These are phyloP conservation scores for Plenodomus tracheiphilus DNA, from an alignment of 2,329 filamentous ascomycete genomes.

Conservation along the genomic window DNA sequence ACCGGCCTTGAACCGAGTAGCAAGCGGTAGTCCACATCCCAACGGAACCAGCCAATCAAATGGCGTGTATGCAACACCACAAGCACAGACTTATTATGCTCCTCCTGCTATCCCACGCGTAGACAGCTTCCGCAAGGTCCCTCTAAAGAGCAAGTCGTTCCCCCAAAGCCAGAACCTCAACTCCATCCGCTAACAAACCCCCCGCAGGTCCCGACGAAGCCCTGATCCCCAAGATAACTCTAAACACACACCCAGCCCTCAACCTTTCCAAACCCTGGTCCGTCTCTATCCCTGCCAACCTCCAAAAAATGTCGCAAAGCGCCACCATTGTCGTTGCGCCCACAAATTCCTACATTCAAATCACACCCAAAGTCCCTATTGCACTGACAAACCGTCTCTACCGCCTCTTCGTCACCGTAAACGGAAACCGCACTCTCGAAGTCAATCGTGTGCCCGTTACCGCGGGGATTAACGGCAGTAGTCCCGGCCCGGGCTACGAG, in stretches of 20 bases:
- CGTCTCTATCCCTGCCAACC: conserved; percentile 67
- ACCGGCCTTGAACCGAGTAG: conserved; percentile 39
- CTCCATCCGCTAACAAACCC: conserved; percentile 18
- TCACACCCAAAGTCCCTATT: conserved; percentile 67
- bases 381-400: conserved; percentile 70
- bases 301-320: conserved; percentile 69
- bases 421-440: conserved; percentile 65
- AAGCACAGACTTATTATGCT: conserved; percentile 32
- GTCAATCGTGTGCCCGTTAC: conserved; percentile 58
- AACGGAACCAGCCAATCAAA: conserved; percentile 32
- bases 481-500: conserved; percentile 26
- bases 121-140: conserved; percentile 36
- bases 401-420: conserved; percentile 74
- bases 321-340: conserved; percentile 71
- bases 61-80: conserved; percentile 34
- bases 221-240: conserved; percentile 66
- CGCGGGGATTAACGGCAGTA: conserved; percentile 36
- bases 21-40: conserved; percentile 50
- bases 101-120: conserved; percentile 35
- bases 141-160: conserved; percentile 52
- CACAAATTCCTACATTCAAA: conserved; percentile 70
- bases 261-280: conserved; percentile 64
- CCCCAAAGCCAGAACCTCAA: background rate
- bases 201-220: conserved; percentile 56
- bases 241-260: conserved; percentile 70